Percentiles rank a stretch among this genome's conserved stretches.
Conservation (phyloP, 2,329 filamentous ascomycete genomes). For the Xylaria hypoxylon region DNA sequence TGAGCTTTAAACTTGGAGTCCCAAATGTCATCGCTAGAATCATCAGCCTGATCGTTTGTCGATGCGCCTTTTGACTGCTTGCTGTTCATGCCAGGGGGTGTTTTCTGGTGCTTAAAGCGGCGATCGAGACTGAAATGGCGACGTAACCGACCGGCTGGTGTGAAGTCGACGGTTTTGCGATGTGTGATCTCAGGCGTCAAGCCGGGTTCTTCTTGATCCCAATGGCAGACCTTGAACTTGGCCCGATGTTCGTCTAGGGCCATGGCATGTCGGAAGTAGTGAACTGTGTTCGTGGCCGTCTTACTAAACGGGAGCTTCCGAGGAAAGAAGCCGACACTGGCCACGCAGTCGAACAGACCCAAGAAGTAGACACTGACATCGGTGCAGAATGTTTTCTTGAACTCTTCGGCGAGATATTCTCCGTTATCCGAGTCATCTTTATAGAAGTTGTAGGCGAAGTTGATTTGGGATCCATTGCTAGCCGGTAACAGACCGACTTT, state of each 20-base stretch:
- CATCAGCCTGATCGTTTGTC: background rate
- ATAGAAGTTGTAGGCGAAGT: conserved; percentile 39
- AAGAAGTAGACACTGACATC: conserved; percentile 37
- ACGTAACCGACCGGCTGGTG: conserved; percentile 12
- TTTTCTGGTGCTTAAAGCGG: conserved; percentile 15
- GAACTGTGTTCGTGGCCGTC: conserved; percentile 32
- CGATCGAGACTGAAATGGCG: conserved; percentile 13
- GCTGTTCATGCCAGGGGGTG: background rate
- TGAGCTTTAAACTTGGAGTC: conserved; percentile 30
- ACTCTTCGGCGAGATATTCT: conserved; percentile 30
- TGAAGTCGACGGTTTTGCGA: conserved; percentile 31
- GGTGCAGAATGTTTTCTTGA: conserved; percentile 38
- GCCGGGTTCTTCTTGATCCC: conserved; percentile 22
- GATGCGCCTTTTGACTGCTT: background rate
- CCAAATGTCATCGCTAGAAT: conserved; percentile 24
- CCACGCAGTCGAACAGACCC: conserved; percentile 36
- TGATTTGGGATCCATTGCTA: conserved; percentile 36
- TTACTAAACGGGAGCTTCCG: conserved; percentile 38
- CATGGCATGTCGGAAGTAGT: conserved; percentile 36
- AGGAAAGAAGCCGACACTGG: conserved; percentile 38
- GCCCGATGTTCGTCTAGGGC: conserved; percentile 36
- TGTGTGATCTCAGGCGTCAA: conserved; percentile 4
- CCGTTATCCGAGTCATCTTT: conserved; percentile 36
- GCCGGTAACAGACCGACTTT: conserved; percentile 36
- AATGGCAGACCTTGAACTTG: conserved; percentile 39